These are phyloP conservation scores for Rugosomyces carneus DNA, from an alignment of 1,284 basidiomycete species.

Conservation along the genomic window DNA sequence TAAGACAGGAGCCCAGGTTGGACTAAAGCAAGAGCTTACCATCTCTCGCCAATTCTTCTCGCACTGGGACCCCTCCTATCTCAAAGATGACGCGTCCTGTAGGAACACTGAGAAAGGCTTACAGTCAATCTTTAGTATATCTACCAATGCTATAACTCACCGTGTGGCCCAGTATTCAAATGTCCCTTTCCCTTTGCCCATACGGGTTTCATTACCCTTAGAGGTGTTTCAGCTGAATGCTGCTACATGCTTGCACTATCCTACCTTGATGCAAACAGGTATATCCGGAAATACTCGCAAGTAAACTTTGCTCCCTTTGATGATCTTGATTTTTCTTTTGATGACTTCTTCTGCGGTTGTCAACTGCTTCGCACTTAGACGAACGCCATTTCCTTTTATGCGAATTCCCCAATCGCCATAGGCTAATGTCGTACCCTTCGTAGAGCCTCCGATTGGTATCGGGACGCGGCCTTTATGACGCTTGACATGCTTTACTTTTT, in stretches of 20 bases:
- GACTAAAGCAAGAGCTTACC: slow-evolving; percentile 45
- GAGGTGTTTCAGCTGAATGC: not conserved
- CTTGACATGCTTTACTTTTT: slow-evolving; percentile 76
- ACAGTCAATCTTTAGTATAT: not conserved
- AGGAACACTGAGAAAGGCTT: slow-evolving; percentile 55
- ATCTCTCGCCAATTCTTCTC: slow-evolving; percentile 90
- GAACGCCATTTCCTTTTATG: slow-evolving; percentile 75
- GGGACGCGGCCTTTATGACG: slow-evolving; percentile 85
- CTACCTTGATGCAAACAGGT: slow-evolving; percentile 93
- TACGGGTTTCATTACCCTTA: slow-evolving; percentile 96
- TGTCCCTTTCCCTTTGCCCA: slow-evolving; percentile 98
- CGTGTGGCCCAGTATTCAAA: slow-evolving; percentile 98
- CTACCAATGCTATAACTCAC: slow-evolving; percentile 37
- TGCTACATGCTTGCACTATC: too few species aligned
- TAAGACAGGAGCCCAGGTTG: not conserved
- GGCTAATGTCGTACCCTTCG: slow-evolving; percentile 89
- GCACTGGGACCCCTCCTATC: slow-evolving; percentile 85
- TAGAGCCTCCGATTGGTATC: slow-evolving; percentile 84
- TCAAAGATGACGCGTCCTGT: slow-evolving; percentile 95
- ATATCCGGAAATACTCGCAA: slow-evolving; percentile 94
- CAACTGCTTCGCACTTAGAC: slow-evolving; percentile 91
- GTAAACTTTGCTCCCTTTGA: slow-evolving; percentile 88
- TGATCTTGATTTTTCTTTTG: slow-evolving; percentile 84
- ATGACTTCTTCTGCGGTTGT: slow-evolving; percentile 84
- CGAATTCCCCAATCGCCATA: slow-evolving; percentile 91